Evolutionary conservation across 352 stramenopile species (phyloP), one percentile per base, ranked within the genome.

Genomic region (Peronospora belbahrii): DNA sequence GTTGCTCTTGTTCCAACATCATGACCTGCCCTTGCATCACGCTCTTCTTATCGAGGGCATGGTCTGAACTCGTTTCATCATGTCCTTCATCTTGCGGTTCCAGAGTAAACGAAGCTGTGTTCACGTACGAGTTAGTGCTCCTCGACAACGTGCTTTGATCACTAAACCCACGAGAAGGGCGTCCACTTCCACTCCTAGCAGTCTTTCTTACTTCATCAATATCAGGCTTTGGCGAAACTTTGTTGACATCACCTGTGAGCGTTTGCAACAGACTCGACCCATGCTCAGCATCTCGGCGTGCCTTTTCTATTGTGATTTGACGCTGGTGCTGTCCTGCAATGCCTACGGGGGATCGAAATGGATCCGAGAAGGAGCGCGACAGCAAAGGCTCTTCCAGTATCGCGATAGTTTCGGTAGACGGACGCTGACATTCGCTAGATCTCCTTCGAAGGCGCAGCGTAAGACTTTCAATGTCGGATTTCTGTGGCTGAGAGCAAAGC

Each of bases 351-450:
- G 74, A 85, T 33, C 68, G 60, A 32, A 82, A 86, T 9, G 74
- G 70, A 20, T 88, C 77, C 14, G 72, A 84, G 43, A 65, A 73
- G 3, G 77, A 88, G 11, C 74, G 62, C 6, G 73, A 70, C 9
- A 86, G 44, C 1, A 47, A 54, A 17, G 60, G 47, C 18, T 66
- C 57, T 19, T 63, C 49, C 19, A 66, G 28, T 32, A 63, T 57
- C 45, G 51, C 33, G 4, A 59, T 41, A 8, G 52, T 57, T 23
- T 52, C 48, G 1, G 24, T 39, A 39, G 20, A 33, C 27, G 30
- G 22, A 27, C 30, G 33, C 32, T 58, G 38, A 2, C 60, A 31
- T 2, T 47, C 52, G 17, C 62, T 74, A 7, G 44, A 61, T 32
- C 53, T 67, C 36, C 50, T 39, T 46, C 50, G 32, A 15, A 59